Base-by-base conservation (phyloP, 2,329 filamentous ascomycete genomes). In the Alternaria dauci region DNA sequence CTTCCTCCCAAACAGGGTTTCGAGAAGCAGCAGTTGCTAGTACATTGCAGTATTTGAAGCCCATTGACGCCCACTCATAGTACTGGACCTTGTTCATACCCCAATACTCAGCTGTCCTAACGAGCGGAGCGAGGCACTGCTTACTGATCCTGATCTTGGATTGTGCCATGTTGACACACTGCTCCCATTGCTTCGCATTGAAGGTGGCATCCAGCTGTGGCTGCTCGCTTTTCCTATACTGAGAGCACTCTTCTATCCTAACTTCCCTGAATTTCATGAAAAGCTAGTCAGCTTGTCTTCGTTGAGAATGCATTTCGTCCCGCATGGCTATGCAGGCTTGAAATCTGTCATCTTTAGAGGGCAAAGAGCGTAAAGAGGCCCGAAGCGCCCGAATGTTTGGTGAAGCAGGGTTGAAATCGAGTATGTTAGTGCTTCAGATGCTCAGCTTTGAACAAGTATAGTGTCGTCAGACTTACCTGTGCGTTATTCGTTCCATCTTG, bases 1-100 rank as follows among this genome's bases (percentile, higher is more conserved):
- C 62, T 36, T 66, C 53, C 23, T 55, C 42, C 65, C 52, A 69
- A 41, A 50, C 26, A 25, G 65, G 58, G 47, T 52, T 65, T n/a
- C 30, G 47, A 38, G 56, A 43, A 52, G 50, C 60, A 50, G 62
- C 56, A 41, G 52, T 57, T 25, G 55, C 60, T 7, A 69, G 60
- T 18, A 62, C 16, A 43, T 67, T 54, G 52, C 50, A 69, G 54
- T 54, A 69, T 38, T 61, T 65, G 48, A 42, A 47, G 26, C 60
- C 60, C 23, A 48, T 62, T 26, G 46, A 63, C n/a, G n/a, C n/a
- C n/a, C n/a, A n/a, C n/a, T n/a, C n/a, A n/a, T n/a, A n/a, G n/a
- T n/a, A n/a, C n/a, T n/a, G n/a, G n/a, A n/a, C n/a, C n/a, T n/a
- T n/a, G n/a, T n/a, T n/a, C n/a, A n/a, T n/a, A n/a, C n/a, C n/a